Evolutionary conservation across 139 green algal species (phyloP).

Genomic region (Yamagishiella unicocca): DNA sequence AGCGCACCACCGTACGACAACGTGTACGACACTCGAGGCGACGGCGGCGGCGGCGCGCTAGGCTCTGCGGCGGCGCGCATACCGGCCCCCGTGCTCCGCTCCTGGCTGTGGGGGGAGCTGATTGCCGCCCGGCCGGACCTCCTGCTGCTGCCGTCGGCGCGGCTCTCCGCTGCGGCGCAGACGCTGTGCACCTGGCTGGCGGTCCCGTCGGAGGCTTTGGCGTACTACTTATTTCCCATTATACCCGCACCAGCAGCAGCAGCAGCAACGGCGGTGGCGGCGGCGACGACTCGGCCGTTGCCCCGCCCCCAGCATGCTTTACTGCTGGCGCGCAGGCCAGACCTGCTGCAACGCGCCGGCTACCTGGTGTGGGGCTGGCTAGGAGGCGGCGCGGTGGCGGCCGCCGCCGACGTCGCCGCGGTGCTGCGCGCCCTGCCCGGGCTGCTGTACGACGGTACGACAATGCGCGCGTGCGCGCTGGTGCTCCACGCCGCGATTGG

Average conservation of each 20-base stretch:
- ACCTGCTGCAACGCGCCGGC: neutral
- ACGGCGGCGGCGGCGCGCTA: neutral
- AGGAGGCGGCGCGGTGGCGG: neutral
- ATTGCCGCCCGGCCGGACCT: neutral
- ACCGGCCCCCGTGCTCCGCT: neutral
- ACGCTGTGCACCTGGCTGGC: conserved; percentile 4
- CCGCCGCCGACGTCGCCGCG: conserved; percentile 20
- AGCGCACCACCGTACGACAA: too few relatives aligned
- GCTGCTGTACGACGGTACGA: neutral
- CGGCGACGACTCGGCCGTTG: neutral
- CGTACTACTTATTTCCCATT: neutral
- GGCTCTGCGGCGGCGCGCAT: too few relatives aligned
- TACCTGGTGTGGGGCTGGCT: conserved; percentile 22
- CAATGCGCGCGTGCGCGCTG: neutral
- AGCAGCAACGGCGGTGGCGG: neutral
- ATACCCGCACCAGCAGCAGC: too few relatives aligned
- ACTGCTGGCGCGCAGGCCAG: neutral
- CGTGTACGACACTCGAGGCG: neutral
- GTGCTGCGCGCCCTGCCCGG: conserved; percentile 15
- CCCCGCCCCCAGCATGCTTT: neutral
- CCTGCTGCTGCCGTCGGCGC: conserved; percentile 1
- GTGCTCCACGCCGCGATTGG: neutral
- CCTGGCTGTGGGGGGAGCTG: conserved; percentile 18
- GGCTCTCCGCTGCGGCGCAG: neutral
- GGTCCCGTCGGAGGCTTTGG: conserved; percentile 1